These are phyloP conservation scores for Fusarium agapanthi DNA, from an alignment of 2,329 filamentous ascomycete genomes.

Conservation along the genomic window DNA sequence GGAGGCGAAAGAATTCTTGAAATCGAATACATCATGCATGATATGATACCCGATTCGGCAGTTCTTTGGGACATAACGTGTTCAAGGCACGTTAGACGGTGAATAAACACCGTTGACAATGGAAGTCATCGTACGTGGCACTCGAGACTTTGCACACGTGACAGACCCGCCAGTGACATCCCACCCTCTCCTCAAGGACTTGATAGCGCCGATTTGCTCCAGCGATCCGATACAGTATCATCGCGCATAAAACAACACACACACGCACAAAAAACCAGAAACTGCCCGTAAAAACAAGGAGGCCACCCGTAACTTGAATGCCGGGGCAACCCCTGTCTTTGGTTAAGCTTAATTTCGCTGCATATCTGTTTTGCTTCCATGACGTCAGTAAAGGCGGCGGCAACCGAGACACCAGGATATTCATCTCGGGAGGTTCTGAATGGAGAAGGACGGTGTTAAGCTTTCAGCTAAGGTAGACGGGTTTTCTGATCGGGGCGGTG, in stretches of 20 bases:
- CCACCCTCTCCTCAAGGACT: background rate
- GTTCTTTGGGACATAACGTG: background rate
- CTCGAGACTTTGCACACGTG: background rate
- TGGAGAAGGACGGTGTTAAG: conserved; percentile 1
- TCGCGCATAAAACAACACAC: background rate
- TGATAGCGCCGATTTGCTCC: conserved; percentile 6
- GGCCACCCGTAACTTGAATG: background rate
- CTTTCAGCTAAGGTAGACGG: background rate
- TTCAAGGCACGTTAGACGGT: background rate
- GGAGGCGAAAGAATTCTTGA: background rate
- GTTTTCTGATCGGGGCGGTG: conserved; percentile 4
- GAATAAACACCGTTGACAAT: background rate
- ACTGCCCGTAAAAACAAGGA: background rate
- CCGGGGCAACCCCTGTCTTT: background rate
- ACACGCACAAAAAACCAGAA: background rate
- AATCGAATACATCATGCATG: background rate
- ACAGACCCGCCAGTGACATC: background rate
- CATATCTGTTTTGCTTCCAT: background rate
- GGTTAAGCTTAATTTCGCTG: conserved; percentile 11
- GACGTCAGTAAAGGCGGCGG: background rate
- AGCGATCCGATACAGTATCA: background rate
- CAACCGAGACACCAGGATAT: background rate
- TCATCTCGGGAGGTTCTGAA: background rate
- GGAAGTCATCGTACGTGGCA: background rate
- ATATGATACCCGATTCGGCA: background rate